Evolutionary conservation across 495 filamentous ascomycete species (phyloP).

Genomic region (Trichocladium antarcticum): DNA sequence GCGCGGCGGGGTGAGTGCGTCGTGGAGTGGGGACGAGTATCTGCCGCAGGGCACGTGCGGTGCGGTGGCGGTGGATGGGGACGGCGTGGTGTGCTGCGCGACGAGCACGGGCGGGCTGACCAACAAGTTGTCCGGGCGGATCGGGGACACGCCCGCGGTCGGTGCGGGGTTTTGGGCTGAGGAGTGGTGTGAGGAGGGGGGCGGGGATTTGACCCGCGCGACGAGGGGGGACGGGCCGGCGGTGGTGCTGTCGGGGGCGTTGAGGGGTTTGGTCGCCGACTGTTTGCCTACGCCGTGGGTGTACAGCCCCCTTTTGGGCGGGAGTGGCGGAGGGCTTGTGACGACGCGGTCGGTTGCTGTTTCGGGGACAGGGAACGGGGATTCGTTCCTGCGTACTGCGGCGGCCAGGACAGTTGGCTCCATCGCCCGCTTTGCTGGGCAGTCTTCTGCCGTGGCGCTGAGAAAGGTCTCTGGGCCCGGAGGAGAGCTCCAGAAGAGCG

Average conservation of each 20-base stretch:
- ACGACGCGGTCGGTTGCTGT: slow-evolving; percentile 52
- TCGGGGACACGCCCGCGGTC: slow-evolving; percentile 79
- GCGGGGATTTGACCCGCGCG: slow-evolving; percentile 6
- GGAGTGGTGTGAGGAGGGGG: slow-evolving; percentile 43
- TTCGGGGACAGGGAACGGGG: slow-evolving; percentile 83
- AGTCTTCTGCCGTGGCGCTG: slow-evolving; percentile 41
- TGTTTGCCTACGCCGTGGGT: slow-evolving; percentile 39
- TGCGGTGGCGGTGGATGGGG: slow-evolving; percentile 62
- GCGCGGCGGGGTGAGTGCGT: slow-evolving; percentile 20
- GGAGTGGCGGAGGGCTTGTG: background rate
- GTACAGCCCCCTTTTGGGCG: slow-evolving; percentile 23
- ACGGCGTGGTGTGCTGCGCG: slow-evolving; percentile 63
- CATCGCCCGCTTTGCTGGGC: slow-evolving; percentile 50
- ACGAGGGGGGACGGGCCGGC: slow-evolving; percentile 21
- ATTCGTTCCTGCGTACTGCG: slow-evolving; percentile 69
- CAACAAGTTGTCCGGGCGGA: slow-evolving; percentile 74
- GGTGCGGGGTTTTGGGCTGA: slow-evolving; percentile 90
- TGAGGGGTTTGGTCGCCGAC: slow-evolving; percentile 39
- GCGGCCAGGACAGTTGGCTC: slow-evolving; percentile 63
- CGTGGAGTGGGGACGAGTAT: slow-evolving; percentile 46
- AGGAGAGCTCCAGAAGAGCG: slow-evolving; percentile 67
- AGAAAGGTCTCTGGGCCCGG: slow-evolving; percentile 53
- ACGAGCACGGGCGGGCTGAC: slow-evolving; percentile 84
- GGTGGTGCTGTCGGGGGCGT: slow-evolving; percentile 30
- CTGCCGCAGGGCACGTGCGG: slow-evolving; percentile 77